phyloP scores from a whole-genome alignment of 2,329 filamentous ascomycete genomes.

The Pseudocercospora macadamiae region DNA sequence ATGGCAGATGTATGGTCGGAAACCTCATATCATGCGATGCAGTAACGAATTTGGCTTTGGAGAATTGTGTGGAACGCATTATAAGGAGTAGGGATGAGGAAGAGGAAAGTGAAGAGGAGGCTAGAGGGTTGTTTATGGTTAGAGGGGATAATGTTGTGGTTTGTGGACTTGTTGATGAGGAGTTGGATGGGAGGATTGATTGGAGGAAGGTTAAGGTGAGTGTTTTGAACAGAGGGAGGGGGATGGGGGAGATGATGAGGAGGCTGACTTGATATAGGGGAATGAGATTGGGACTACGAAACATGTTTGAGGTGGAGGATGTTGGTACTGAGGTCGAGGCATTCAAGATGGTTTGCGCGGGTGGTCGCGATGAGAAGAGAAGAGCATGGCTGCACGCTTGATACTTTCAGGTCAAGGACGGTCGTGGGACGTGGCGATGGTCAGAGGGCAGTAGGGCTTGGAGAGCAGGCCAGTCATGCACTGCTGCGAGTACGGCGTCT shows the following conservation, averaged over 20 bases:
- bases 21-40: slow-evolving; percentile 85
- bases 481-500: too few relatives aligned
- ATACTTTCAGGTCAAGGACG: too few relatives aligned
- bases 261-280: slow-evolving; percentile 49
- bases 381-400: too few relatives aligned
- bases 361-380: too few relatives aligned
- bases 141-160: slow-evolving; percentile 93
- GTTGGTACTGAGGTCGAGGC: neutral
- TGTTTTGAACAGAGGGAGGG: neutral
- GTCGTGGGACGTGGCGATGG: too few relatives aligned
- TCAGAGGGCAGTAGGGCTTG: too few relatives aligned
- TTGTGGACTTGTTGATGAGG: slow-evolving; percentile 86
- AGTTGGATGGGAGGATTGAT: slow-evolving; percentile 85
- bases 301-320: slow-evolving; percentile 28
- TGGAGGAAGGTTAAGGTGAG: slow-evolving; percentile 77
- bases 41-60: slow-evolving; percentile 87
- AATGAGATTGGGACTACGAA: slow-evolving; percentile 83
- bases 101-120: slow-evolving; percentile 77
- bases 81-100: slow-evolving; percentile 84
- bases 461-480: too few relatives aligned
- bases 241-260: neutral
- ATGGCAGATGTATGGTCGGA: slow-evolving; percentile 78
- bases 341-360: too few relatives aligned
- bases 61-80: slow-evolving; percentile 82
- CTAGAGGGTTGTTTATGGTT: slow-evolving; percentile 87